phyloP scores from a whole-genome alignment of 768 basidiomycete species.

The Auriscalpium microsporum region DNA sequence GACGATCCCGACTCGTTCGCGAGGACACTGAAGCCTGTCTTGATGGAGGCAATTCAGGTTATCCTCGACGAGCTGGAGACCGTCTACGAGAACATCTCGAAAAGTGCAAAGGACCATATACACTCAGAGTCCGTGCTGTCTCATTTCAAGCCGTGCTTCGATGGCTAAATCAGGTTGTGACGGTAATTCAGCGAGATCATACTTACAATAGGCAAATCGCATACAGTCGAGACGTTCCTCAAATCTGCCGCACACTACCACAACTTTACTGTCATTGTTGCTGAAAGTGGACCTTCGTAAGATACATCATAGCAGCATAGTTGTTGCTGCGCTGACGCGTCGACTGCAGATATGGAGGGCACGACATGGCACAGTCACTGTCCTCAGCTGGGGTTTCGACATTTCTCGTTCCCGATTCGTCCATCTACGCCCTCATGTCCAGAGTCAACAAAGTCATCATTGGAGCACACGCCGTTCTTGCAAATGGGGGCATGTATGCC shows the following conservation, averaged over 20 bases:
- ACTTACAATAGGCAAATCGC: constrained; percentile 87
- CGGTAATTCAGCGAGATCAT: constrained; percentile 71
- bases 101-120: constrained; percentile 91
- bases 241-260: constrained; percentile 83
- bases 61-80: constrained; percentile 94
- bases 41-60: constrained; percentile 96
- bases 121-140: constrained; percentile 80
- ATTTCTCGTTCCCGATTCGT: constrained; percentile 95
- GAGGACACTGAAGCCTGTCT: constrained; percentile 74
- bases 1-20: constrained; percentile 78
- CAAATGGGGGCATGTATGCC: constrained; percentile 94
- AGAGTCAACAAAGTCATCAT: constrained; percentile 95
- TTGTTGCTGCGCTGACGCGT: constrained; percentile 1
- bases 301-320: constrained; percentile 21
- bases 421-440: constrained; percentile 92
- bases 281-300: constrained; percentile 90
- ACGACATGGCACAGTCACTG: constrained; percentile 73
- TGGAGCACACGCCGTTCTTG: constrained; percentile 91
- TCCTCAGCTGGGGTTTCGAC: constrained; percentile 82
- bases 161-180: no score
- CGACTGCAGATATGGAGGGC: constrained; percentile 64
- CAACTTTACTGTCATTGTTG: constrained; percentile 93
- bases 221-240: constrained; percentile 88
- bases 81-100: constrained; percentile 90
- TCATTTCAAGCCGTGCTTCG: no score